These are phyloP conservation scores for Alloteropsis semialata DNA, from an alignment of 176 grass and related monocot species.

Conservation along the genomic window DNA sequence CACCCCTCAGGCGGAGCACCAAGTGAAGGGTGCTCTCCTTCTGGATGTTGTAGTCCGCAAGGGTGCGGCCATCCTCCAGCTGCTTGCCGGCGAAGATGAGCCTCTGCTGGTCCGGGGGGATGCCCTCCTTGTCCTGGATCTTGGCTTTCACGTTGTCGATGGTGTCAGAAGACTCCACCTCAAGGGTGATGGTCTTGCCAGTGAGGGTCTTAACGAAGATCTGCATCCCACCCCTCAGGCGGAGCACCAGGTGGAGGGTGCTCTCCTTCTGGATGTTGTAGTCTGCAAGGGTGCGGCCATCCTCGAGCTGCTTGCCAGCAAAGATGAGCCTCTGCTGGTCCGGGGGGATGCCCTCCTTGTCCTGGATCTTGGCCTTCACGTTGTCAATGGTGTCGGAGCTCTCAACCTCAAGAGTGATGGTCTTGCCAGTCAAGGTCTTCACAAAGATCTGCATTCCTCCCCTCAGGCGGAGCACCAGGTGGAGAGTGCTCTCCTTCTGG, in stretches of 20 bases:
- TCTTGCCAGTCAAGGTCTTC: constrained; percentile 54
- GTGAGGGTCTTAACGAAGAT: constrained; percentile 55
- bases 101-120: constrained; percentile 59
- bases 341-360: constrained; percentile 62
- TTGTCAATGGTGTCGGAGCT: constrained; percentile 54
- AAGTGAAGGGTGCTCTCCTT: constrained; percentile 68
- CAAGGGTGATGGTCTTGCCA: constrained; percentile 48
- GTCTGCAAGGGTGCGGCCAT: constrained; percentile 34
- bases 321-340: constrained; percentile 63
- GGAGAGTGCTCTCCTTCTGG: constrained; percentile 23
- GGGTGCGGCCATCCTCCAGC: constrained; percentile 59
- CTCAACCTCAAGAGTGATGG: constrained; percentile 57
- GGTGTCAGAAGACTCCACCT: constrained; percentile 50
- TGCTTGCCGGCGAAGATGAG: constrained; percentile 62
- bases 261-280: constrained; percentile 72
- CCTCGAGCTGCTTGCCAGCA: constrained; percentile 59
- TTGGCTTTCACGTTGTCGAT: constrained; percentile 65
- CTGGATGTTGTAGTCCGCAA: constrained; percentile 73
- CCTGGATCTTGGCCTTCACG: constrained; percentile 69
- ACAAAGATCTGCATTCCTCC: constrained; percentile 68
- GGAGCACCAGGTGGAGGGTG: constrained; percentile 38
- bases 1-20: constrained; percentile 53
- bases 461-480: constrained; percentile 18
- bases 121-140: constrained; percentile 83
- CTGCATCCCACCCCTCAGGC: constrained; percentile 43